phyloP scores from a whole-genome alignment of 2,329 filamentous ascomycete species.

The Neofusicoccum sp. region DNA sequence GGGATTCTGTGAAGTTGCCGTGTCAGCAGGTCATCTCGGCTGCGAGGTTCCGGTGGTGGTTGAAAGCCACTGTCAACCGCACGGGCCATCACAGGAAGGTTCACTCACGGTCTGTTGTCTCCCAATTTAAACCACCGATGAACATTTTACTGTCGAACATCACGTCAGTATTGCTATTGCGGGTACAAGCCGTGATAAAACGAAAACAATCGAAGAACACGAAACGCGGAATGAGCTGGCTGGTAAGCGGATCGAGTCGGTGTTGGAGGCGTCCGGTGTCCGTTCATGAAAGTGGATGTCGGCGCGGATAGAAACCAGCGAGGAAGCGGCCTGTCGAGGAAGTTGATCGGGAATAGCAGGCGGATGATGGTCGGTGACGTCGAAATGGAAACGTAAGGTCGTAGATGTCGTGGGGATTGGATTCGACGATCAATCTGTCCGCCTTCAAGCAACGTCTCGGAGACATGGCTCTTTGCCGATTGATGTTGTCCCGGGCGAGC shows the following conservation, averaged over 20 bases:
- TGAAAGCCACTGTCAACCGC: not conserved
- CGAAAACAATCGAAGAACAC: conserved; percentile 24
- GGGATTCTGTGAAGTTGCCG: conserved; percentile 66
- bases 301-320: not conserved
- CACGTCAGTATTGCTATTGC: not conserved
- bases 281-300: not conserved
- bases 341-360: not conserved
- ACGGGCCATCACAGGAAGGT: conserved; percentile 14
- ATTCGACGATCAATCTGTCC: not conserved
- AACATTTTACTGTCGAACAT: conserved; percentile 83
- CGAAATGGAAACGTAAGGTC: not conserved
- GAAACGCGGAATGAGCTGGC: not conserved
- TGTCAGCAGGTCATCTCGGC: conserved; percentile 28
- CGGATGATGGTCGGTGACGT: not conserved
- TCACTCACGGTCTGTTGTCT: conserved; percentile 91
- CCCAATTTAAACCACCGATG: conserved; percentile 97
- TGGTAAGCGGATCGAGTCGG: conserved; percentile 13
- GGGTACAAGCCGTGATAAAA: conserved; percentile 28
- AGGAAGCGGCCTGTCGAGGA: not conserved
- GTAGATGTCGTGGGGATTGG: not conserved
- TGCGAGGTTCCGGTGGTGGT: not conserved
- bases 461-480: conserved; percentile 13
- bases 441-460: not conserved
- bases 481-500: not conserved
- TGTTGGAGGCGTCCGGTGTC: not conserved